Base-by-base conservation (phyloP, 2,329 filamentous ascomycete species). In the Nigrospora oryzae region DNA sequence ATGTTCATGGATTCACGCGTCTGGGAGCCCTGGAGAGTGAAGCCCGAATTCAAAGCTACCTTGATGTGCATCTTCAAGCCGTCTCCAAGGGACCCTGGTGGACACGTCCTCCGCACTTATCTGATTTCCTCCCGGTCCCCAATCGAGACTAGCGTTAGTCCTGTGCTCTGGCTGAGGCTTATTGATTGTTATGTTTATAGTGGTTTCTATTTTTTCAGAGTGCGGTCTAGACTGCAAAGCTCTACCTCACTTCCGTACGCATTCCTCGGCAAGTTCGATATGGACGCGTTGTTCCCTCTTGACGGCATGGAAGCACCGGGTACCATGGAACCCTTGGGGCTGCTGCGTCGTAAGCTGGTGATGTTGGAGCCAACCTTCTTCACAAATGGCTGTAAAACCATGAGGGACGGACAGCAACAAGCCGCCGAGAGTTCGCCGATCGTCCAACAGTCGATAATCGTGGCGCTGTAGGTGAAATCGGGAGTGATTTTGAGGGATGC, bases 291-390 rank as follows among this genome's bases (percentile, higher is more conserved):
- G 15, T 37, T 37, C 8, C 36, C 15, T 15, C 36, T 37, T 15
- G 15, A 37, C n/a, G 36, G 36, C 8, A 5, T 8, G 1, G 36
- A 15, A 15, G 5, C 36, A 17, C 36, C 36, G 36, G 36, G n/a
- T 17, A 17, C 36, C 8, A 17, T 17, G 36, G 36, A 37, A 11
- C 13, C 15, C 36, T 16, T 37, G 13, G 11, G n/a, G 36, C 36
- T 37, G 36, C n/a, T 19, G n/a, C 4, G 5, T 17, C 36, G 36
- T 15, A 37, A 17, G 36, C n/a, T 37, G 38, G 39, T 28, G 44
- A 46, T 40, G 46, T 41, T 13, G 46, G 40, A 19, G 35, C 41
- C 46, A 39, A 33, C 19, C 16, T 35, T 46, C 40, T 11, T 31
- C 40, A 28, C 34, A 14, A 30, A 46, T 43, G 11, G 46, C 17